A percentile compares a stretch with the other conserved stretches of the same genome.
Evolutionary conservation across 192 early-diverging fungal species (phyloP).

Genomic region (Phycomyces blakesleeanus): DNA sequence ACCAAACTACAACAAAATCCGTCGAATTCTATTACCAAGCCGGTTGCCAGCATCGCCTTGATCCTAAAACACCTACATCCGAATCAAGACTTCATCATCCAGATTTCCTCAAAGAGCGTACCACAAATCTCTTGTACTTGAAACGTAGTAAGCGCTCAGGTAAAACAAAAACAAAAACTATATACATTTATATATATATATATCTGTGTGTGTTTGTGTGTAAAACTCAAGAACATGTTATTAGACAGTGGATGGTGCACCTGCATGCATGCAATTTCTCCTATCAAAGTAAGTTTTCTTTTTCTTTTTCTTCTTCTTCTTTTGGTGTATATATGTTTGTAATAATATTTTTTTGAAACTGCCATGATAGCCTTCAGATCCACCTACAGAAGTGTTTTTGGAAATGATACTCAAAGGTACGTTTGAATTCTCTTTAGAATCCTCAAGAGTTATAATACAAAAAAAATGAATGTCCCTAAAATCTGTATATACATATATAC

Average conservation of each 20-base stretch:
- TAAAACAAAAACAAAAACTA: not conserved
- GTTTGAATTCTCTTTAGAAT: not conserved
- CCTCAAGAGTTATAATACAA: too few relatives aligned
- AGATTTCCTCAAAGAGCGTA: slow-evolving; percentile 3
- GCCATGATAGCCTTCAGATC: not conserved
- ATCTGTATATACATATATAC: not conserved
- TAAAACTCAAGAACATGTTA: not conserved
- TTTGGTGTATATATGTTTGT: not conserved
- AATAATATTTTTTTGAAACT: not conserved
- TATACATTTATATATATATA: not conserved
- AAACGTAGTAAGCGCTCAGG: slow-evolving; percentile 20
- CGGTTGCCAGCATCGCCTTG: slow-evolving; percentile 4
- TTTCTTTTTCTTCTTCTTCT: not conserved
- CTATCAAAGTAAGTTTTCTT: slow-evolving; percentile 9
- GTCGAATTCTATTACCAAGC: slow-evolving; percentile 14
- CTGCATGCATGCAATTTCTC: slow-evolving; percentile 20
- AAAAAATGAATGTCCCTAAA: too few relatives aligned
- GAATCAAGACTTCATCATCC: slow-evolving; percentile 7
- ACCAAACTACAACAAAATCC: slow-evolving; percentile 3
- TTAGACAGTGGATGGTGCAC: slow-evolving; percentile 19
- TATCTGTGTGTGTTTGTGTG: not conserved
- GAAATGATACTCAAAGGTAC: slow-evolving; percentile 23
- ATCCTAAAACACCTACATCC: slow-evolving; percentile 3
- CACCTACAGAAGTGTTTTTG: slow-evolving; percentile 13
- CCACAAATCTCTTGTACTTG: slow-evolving; percentile 5